Evolutionary conservation across 805 yeast genomes (phyloP).

Genomic region (Metschnikowia lochheadii): DNA sequence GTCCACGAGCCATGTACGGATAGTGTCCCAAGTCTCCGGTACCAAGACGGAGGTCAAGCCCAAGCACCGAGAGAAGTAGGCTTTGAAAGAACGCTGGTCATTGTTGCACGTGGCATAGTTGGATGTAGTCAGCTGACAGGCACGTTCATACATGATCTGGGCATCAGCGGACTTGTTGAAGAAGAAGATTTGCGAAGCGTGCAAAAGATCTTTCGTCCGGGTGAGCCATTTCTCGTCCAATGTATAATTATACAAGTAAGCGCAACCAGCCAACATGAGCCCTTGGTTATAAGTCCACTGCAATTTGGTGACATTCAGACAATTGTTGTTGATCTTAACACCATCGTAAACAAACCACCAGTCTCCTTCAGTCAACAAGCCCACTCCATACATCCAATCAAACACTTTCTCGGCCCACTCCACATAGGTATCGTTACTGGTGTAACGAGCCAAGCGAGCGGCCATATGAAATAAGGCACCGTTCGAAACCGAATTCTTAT

Average conservation of each 20-base stretch:
- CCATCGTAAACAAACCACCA: slow-evolving; percentile 71
- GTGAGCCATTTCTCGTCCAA: slow-evolving; percentile 60
- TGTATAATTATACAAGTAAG: slow-evolving; percentile 74
- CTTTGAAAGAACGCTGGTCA: slow-evolving; percentile 92
- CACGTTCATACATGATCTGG: slow-evolving; percentile 69
- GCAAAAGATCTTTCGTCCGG: slow-evolving; percentile 53
- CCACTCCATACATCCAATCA: slow-evolving; percentile 67
- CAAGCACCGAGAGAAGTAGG: slow-evolving; percentile 69
- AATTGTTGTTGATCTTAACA: slow-evolving; percentile 54
- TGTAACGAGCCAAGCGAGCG: slow-evolving; percentile 81
- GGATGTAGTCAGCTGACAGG: slow-evolving; percentile 59
- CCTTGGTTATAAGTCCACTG: slow-evolving; percentile 93
- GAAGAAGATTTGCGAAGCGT: slow-evolving; percentile 57
- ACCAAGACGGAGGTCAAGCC: slow-evolving; percentile 70
- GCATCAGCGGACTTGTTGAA: slow-evolving; percentile 28
- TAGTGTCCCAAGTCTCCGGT: slow-evolving; percentile 50
- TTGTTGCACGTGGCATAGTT: slow-evolving; percentile 53
- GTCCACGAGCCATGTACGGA: slow-evolving; percentile 41
- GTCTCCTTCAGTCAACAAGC: slow-evolving; percentile 40
- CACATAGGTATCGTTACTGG: slow-evolving; percentile 66
- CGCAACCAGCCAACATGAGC: slow-evolving; percentile 70
- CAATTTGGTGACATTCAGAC: slow-evolving; percentile 52
- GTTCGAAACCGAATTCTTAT: slow-evolving; percentile 87
- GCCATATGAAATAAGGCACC: slow-evolving; percentile 86
- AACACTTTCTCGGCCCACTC: slow-evolving; percentile 73